Evolutionary conservation across 305 asterid species (phyloP).

Genomic region (Petunia hybrid): DNA sequence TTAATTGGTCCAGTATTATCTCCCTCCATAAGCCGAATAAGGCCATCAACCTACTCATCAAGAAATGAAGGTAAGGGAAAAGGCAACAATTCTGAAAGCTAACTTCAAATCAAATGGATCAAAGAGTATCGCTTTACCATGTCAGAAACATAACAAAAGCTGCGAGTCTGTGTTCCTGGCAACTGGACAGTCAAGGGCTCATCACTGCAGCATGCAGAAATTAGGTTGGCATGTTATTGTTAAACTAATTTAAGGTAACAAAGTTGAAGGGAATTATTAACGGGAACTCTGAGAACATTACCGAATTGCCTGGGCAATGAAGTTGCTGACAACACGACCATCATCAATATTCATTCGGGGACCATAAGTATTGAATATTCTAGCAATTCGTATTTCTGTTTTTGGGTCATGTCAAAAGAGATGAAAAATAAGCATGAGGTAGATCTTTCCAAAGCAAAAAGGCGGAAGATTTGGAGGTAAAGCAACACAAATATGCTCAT

Average conservation of each 20-base stretch:
- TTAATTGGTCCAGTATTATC: conserved; percentile 76
- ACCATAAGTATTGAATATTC: conserved; percentile 99
- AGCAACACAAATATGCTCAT: conserved; percentile 2
- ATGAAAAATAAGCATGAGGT: background rate
- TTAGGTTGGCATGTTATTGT: background rate
- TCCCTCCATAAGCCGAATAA: conserved; percentile 80
- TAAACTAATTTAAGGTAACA: background rate
- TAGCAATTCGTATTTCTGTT: conserved; percentile 89
- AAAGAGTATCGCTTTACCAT: conserved; percentile 51
- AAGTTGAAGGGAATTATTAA: background rate
- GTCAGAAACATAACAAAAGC: conserved; percentile 78
- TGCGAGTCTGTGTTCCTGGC: conserved; percentile 99
- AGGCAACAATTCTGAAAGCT: background rate
- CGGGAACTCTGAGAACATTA: conserved; percentile 41
- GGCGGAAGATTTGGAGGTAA: background rate
- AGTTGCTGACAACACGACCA: conserved; percentile 98
- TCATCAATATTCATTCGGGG: conserved; percentile 99
- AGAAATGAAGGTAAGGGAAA: background rate
- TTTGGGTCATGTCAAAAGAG: background rate
- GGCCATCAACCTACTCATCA: conserved; percentile 68
- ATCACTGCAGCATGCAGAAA: conserved; percentile 56
- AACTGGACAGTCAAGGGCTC: conserved; percentile 98
- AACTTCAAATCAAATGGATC: background rate
- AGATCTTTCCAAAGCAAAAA: background rate
- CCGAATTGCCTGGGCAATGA: conserved; percentile 99